A percentile compares a stretch with the other conserved stretches of the same genome.
phyloP scores from a whole-genome alignment of 345 rosid species.

The Syzygium oleosum region DNA sequence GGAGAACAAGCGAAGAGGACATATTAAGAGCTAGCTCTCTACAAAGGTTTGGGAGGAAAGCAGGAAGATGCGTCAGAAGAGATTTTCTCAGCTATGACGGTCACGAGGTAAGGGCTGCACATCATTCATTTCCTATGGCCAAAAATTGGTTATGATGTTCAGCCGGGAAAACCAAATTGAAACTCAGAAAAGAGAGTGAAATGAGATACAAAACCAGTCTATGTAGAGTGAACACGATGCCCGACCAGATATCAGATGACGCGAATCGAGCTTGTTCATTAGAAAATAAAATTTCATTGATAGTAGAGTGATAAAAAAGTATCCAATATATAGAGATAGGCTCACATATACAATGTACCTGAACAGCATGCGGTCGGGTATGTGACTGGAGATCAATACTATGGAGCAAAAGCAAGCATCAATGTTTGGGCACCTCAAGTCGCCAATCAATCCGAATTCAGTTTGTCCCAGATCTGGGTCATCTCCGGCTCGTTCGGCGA shows the following conservation, averaged over 20 bases:
- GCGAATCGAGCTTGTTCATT: not conserved
- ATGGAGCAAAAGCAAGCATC: slow-evolving; percentile 95
- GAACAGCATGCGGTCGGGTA: slow-evolving; percentile 95
- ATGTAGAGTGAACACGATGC: not conserved
- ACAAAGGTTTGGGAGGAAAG: slow-evolving; percentile 61
- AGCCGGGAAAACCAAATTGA: not conserved
- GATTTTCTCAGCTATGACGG: slow-evolving; percentile 62
- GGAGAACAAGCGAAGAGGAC: slow-evolving; percentile 85
- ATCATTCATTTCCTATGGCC: not conserved
- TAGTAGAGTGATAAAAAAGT: not conserved
- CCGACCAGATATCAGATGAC: not conserved
- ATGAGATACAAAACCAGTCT: not conserved
- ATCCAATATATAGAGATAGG: not conserved
- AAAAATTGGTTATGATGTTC: not conserved
- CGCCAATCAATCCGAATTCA: slow-evolving; percentile 73
- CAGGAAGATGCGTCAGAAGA: slow-evolving; percentile 50
- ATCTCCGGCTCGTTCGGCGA: slow-evolving; percentile 87
- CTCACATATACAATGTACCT: not conserved
- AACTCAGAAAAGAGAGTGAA: not conserved
- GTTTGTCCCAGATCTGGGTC: slow-evolving; percentile 94
- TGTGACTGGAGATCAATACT: slow-evolving; percentile 72
- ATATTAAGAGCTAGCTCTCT: slow-evolving; percentile 70
- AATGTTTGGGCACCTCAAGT: slow-evolving; percentile 94
- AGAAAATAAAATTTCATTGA: not conserved
- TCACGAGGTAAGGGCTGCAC: slow-evolving; percentile 60